phyloP scores from a whole-genome alignment of 2,329 filamentous ascomycete genomes.

The Orbilia blumenaviensis region DNA sequence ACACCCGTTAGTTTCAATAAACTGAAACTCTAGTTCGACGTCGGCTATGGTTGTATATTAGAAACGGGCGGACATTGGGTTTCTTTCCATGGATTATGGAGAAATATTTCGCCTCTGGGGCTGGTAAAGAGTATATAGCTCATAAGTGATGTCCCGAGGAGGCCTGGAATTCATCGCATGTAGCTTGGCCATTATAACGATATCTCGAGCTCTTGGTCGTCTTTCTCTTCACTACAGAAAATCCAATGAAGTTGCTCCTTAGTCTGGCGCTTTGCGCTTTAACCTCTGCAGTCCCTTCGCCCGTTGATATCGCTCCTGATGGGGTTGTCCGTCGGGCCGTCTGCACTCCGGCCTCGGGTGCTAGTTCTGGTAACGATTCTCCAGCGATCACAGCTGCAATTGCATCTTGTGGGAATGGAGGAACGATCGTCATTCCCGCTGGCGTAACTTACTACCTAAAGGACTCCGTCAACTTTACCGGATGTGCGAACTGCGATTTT shows the following conservation, averaged over 20 bases:
- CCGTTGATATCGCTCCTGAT: constrained; percentile 4
- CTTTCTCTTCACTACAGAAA: background rate
- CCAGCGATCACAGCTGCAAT: constrained; percentile 64
- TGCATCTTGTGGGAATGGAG: constrained; percentile 62
- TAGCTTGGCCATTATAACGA: too few species aligned
- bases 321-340: constrained; percentile 55
- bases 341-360: constrained; percentile 59
- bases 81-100: constrained; percentile 16
- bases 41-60: background rate
- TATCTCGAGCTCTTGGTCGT: too few species aligned
- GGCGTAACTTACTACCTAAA: constrained; percentile 63
- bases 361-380: constrained; percentile 61
- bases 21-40: constrained; percentile 21
- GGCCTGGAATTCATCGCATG: too few species aligned
- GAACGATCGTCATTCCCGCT: constrained; percentile 63
- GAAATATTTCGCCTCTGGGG: constrained; percentile 37
- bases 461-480: constrained; percentile 62
- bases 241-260: constrained; percentile 25
- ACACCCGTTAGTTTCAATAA: background rate
- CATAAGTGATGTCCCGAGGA: background rate
- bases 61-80: constrained; percentile 31
- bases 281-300: constrained; percentile 14
- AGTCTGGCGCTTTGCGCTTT: constrained; percentile 16
- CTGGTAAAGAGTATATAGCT: constrained; percentile 5
- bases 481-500: constrained; percentile 63